Percentiles rank a stretch among this genome's conserved stretches.
phyloP scores from a whole-genome alignment of 202 grass and related monocot genomes.

The Setaria viridis region DNA sequence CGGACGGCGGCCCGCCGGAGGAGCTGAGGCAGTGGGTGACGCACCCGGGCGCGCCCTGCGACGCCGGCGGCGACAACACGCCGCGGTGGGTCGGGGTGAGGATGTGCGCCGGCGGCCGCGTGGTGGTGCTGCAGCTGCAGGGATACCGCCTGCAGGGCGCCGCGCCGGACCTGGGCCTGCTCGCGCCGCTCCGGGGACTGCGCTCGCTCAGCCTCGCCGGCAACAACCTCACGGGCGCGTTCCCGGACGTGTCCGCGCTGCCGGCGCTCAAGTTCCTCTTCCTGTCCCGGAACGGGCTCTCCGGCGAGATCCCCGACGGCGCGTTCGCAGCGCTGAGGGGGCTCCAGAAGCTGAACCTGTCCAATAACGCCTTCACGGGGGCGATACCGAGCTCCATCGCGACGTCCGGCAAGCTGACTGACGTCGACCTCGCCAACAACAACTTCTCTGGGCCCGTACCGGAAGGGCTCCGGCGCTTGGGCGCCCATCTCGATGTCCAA shows the following conservation, averaged over 20 bases:
- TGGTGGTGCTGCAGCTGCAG: conserved; percentile 59
- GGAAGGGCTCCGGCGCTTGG: conserved; percentile 32
- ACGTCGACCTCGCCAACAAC: conserved; percentile 63
- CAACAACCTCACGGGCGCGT: conserved; percentile 64
- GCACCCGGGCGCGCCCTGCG: conserved; percentile 34
- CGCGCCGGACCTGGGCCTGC: conserved; percentile 27
- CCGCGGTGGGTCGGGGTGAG: conserved; percentile 52
- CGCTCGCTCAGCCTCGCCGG: conserved; percentile 77
- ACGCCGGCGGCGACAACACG: not conserved
- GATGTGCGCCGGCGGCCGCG: conserved; percentile 15
- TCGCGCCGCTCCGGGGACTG: conserved; percentile 44
- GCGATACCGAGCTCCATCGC: conserved; percentile 59
- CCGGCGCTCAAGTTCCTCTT: conserved; percentile 61
- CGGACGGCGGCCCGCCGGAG: not conserved
- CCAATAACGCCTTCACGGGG: conserved; percentile 59
- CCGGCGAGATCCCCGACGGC: conserved; percentile 54
- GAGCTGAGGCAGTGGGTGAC: conserved; percentile 33
- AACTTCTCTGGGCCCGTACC: conserved; percentile 67
- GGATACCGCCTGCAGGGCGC: conserved; percentile 52
- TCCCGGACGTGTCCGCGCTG: conserved; percentile 66
- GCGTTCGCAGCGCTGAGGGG: conserved; percentile 53
- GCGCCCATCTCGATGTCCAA: conserved; percentile 38
- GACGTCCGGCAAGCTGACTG: conserved; percentile 24
- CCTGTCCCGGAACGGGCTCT: conserved; percentile 56
- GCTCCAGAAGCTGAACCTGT: conserved; percentile 59